Percentiles rank a stretch among this genome's conserved stretches.
phyloP scores from a whole-genome alignment of 2,329 filamentous ascomycete species.

The Chlorencoelia australis region DNA sequence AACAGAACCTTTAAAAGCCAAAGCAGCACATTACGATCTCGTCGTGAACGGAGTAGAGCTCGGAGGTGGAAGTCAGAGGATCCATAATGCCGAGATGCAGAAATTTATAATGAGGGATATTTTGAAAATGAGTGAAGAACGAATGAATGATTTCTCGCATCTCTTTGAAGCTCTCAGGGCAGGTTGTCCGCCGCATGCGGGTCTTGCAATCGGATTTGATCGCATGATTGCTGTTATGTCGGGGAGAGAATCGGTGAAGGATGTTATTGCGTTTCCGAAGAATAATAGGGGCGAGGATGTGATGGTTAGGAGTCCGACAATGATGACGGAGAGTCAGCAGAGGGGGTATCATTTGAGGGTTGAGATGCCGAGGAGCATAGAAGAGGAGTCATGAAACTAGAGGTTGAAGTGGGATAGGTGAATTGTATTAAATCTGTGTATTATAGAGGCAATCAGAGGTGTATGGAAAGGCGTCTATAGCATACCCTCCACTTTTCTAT shows the following conservation, averaged over 20 bases:
- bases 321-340: constrained; percentile 45
- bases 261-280: constrained; percentile 97
- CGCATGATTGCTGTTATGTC: constrained; percentile 72
- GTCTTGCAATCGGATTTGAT: constrained; percentile 88
- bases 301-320: constrained; percentile 68
- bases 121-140: constrained; percentile 39
- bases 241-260: constrained; percentile 65
- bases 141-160: constrained; percentile 64
- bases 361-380: background rate
- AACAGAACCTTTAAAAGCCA: constrained; percentile 59
- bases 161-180: constrained; percentile 70
- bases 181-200: constrained; percentile 90
- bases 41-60: constrained; percentile 93
- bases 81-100: constrained; percentile 75
- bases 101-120: constrained; percentile 77
- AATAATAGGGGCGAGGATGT: constrained; percentile 80
- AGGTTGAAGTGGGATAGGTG: too few species aligned
- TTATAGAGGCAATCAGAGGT: too few species aligned
- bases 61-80: constrained; percentile 85
- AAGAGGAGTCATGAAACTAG: background rate
- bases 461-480: too few species aligned
- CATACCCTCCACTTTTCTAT: too few species aligned
- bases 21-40: constrained; percentile 88
- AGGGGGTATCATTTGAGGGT: constrained; percentile 18
- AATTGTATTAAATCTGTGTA: too few species aligned